Evolutionary conservation across 2,329 filamentous ascomycete genomes (phyloP).

Genomic region (Cadophora sp.): DNA sequence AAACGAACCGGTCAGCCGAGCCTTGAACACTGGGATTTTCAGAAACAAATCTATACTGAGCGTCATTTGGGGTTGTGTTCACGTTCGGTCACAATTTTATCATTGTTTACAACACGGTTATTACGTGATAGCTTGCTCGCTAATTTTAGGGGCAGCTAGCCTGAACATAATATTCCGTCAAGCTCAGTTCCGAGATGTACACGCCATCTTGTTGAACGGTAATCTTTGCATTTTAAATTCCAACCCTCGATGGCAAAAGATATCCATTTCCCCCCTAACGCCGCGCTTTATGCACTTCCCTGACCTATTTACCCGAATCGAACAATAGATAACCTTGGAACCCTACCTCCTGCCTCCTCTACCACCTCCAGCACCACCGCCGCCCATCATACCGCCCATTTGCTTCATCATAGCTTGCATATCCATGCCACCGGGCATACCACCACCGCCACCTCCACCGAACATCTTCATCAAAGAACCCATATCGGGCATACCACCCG

Average conservation of each 20-base stretch:
- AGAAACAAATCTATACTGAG: no score
- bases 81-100: not conserved
- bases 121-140: not conserved
- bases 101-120: not conserved
- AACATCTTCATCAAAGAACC: constrained; percentile 92
- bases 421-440: constrained; percentile 65
- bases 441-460: constrained; percentile 68
- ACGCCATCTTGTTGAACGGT: not conserved
- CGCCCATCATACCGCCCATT: constrained; percentile 59
- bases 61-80: not conserved
- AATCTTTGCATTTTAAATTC: not conserved
- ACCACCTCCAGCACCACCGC: constrained; percentile 48
- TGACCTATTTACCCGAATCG: constrained; percentile 11
- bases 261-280: constrained; percentile 16
- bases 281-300: constrained; percentile 24
- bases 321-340: not conserved
- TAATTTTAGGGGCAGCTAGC: not conserved
- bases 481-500: constrained; percentile 78
- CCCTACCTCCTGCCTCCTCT: constrained; percentile 40
- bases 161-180: not conserved
- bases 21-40: no score
- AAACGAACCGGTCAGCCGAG: no score
- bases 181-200: not conserved
- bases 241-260: not conserved
- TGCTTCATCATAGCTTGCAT: constrained; percentile 83